phyloP scores from a whole-genome alignment of 73 alveolate genomes.

The Tetrahymena thermophila region DNA sequence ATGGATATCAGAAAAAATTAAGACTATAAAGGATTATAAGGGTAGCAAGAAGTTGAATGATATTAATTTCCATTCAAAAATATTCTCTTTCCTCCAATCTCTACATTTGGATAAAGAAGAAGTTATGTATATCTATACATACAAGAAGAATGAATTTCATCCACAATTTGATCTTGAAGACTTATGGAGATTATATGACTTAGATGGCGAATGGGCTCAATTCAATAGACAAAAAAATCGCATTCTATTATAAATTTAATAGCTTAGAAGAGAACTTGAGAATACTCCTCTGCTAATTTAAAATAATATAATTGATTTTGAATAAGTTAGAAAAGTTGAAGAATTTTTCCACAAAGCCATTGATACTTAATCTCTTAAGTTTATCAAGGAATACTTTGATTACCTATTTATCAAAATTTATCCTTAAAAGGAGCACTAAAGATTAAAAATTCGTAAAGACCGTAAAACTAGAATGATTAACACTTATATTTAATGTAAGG shows the following conservation, averaged over 20 bases:
- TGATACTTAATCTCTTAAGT: neutral
- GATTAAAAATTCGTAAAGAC: neutral
- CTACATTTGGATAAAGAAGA: neutral
- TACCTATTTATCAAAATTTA: neutral
- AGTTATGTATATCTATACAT: neutral
- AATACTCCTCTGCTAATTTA: neutral
- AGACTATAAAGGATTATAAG: neutral
- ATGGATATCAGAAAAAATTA: neutral
- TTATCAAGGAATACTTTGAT: neutral
- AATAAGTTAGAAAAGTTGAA: neutral
- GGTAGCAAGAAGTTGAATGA: neutral
- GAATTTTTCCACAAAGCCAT: neutral
- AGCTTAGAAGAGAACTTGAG: neutral
- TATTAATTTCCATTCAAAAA: neutral
- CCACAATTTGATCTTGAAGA: neutral
- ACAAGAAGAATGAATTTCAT: neutral
- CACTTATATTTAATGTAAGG: neutral
- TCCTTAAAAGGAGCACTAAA: neutral
- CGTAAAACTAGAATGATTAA: neutral
- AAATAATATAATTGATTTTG: neutral
- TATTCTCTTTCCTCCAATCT: neutral
- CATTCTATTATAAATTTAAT: neutral
- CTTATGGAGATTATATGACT: neutral
- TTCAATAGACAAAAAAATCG: neutral
- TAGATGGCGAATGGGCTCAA: neutral